Evolutionary conservation across 108 stramenopile genomes (phyloP), one percentile per base, ranked within the genome.

Genomic region (Parietichytrium sp.): DNA sequence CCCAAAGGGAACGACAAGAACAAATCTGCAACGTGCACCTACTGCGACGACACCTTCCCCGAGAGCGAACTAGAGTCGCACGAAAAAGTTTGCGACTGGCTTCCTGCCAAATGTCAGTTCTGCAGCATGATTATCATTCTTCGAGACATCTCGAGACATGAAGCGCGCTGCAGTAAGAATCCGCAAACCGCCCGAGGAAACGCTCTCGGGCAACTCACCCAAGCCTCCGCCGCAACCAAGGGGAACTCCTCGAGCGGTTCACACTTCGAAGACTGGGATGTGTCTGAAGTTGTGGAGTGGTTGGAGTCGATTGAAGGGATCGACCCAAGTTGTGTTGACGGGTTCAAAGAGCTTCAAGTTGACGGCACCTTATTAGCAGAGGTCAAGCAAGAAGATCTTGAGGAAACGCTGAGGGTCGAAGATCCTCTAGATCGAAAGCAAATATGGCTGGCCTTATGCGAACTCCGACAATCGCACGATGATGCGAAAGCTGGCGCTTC

Each of bases 101-200:
- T 72, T 10, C 61, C 61, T n/a, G 36, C 61, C 0, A 72, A 72
- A 27, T 72, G 61, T 42, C 61, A 72, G 42, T 38, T 23, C 45
- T 72, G 61, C 20, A 0, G 20, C 42, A 72, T 72, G 61, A 42
- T 72, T 42, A 72, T 72, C 20, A 72, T 72, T 72, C 61, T 45
- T n/a, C 61, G 61, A 33, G 61, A 72, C 42, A 42, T 72, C 20
- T 42, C 61, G n/a, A 72, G 45, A 42, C 61, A 72, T 42, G 61
- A 72, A 20, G 61, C 61, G 23, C 33, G 61, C 33, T 72, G 61
- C 61, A 72, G 61, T 25, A 72, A 72, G 42, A 72, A 72, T 20
- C n/a, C n/a, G n/a, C n/a, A n/a, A n/a, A 25, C 61, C 18, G 20
- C 10, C 6, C 61, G 61, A 33, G 20, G 13, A 1, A 45, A 23